Conservation (phyloP, 371 early-diverging fungal genomes). For the Enteropsectra breve region DNA sequence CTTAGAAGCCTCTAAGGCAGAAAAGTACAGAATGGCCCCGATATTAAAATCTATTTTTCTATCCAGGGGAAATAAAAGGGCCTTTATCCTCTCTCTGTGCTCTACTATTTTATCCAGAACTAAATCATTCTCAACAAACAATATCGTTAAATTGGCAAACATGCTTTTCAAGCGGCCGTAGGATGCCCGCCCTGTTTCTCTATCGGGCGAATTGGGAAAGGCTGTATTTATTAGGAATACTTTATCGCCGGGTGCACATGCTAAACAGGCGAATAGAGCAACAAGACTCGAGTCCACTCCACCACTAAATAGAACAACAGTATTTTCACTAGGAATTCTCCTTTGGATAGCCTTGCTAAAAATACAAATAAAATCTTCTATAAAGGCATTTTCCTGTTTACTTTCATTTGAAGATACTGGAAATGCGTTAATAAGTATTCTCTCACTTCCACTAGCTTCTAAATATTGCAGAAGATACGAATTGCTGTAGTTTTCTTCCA, state of each 20-base stretch:
- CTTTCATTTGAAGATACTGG: no score
- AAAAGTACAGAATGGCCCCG: slow-evolving; percentile 29
- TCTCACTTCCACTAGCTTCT: no score
- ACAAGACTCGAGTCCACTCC: slow-evolving; percentile 49
- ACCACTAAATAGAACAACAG: slow-evolving; percentile 41
- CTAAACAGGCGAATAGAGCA: slow-evolving; percentile 27
- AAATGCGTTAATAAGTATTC: no score
- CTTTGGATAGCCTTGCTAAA: neutral
- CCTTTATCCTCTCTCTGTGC: slow-evolving; percentile 13
- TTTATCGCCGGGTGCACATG: neutral
- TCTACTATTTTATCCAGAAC: slow-evolving; percentile 12
- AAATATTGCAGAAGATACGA: no score
- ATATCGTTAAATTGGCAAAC: slow-evolving; percentile 14
- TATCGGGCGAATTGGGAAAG: slow-evolving; percentile 33
- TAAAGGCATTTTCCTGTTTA: no score
- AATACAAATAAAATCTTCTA: neutral
- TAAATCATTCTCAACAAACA: slow-evolving; percentile 43
- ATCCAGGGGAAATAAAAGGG: slow-evolving; percentile 39
- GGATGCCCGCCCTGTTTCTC: slow-evolving; percentile 12
- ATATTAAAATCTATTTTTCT: slow-evolving; percentile 49
- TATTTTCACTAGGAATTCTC: neutral
- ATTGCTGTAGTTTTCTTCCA: no score
- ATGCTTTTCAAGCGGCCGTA: slow-evolving; percentile 19
- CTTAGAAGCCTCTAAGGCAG: slow-evolving; percentile 27
- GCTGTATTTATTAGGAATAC: slow-evolving; percentile 50